These are phyloP conservation scores for Thinopyrum elongatum DNA, from an alignment of 176 grass and related monocot genomes.

Conservation along the genomic window DNA sequence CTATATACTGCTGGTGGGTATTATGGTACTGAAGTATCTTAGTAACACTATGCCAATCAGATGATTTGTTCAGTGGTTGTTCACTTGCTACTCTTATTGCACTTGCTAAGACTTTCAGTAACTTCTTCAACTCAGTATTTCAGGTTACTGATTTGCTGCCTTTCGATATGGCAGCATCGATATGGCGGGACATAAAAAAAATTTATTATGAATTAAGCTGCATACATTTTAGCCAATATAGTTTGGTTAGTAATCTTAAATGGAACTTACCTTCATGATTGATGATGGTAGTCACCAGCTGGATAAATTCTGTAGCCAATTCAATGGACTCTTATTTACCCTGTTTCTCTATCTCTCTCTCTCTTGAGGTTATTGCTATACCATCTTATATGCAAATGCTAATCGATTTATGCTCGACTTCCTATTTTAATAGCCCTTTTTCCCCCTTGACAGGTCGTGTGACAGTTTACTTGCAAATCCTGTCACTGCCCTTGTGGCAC, in stretches of 20 bases:
- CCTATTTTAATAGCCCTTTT: conserved; percentile 18
- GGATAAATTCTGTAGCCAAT: not conserved
- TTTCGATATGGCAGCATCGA: not conserved
- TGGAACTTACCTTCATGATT: not conserved
- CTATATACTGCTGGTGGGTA: not conserved
- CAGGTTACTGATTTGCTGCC: conserved; percentile 8
- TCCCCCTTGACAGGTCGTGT: conserved; percentile 56
- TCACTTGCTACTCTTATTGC: not conserved
- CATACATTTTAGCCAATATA: conserved; percentile 1
- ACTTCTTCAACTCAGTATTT: not conserved
- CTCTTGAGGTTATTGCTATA: conserved; percentile 7
- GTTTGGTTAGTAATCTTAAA: not conserved
- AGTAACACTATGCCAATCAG: not conserved
- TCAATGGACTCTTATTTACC: not conserved
- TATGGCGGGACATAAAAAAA: not conserved
- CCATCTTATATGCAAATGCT: not conserved
- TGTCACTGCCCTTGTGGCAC: conserved; percentile 60
- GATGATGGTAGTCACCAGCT: conserved; percentile 13
- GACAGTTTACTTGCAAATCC: conserved; percentile 57
- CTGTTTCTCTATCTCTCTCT: not conserved
- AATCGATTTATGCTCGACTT: not conserved
- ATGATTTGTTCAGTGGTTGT: conserved; percentile 1
- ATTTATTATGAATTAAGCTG: not conserved
- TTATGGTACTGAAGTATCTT: conserved; percentile 4
- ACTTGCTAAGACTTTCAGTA: not conserved